Evolutionary conservation across 108 stramenopile genomes (phyloP).

Genomic region (Epithemia pelagica): DNA sequence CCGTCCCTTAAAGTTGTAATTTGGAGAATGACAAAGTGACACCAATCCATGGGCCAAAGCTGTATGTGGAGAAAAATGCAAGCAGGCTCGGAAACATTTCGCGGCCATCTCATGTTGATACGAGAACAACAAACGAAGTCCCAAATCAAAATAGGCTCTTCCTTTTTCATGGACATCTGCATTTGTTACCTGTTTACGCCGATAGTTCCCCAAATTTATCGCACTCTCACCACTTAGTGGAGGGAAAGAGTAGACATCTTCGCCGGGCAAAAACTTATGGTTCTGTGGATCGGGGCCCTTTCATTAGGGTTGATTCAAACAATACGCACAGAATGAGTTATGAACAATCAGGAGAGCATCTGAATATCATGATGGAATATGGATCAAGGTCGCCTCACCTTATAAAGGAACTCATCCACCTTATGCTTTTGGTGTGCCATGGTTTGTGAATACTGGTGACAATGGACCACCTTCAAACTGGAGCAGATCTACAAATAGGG

Average conservation of each 20-base stretch:
- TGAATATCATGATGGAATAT: no score
- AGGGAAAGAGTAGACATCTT: neutral
- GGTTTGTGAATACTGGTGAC: no score
- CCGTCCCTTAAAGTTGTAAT: conserved; percentile 84
- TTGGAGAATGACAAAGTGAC: conserved; percentile 76
- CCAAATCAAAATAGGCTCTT: conserved; percentile 62
- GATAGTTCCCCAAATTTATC: conserved; percentile 38
- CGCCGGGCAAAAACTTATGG: neutral
- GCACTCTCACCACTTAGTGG: neutral
- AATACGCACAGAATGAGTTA: no score
- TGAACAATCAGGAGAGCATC: no score
- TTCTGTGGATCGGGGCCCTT: neutral
- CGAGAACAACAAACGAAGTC: conserved; percentile 53
- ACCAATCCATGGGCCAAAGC: conserved; percentile 75
- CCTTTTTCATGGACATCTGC: conserved; percentile 45
- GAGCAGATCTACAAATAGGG: no score
- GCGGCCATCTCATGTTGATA: conserved; percentile 80
- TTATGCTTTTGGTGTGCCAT: neutral
- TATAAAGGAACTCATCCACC: neutral
- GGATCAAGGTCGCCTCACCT: no score
- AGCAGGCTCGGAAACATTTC: conserved; percentile 57
- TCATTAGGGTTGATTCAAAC: no score
- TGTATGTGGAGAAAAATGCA: conserved; percentile 55
- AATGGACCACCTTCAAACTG: no score
- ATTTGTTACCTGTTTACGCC: conserved; percentile 58